Percentiles rank a stretch among this genome's conserved stretches.
Conservation (phyloP, 441 rosid genomes). For the Erodium moschatum region DNA sequence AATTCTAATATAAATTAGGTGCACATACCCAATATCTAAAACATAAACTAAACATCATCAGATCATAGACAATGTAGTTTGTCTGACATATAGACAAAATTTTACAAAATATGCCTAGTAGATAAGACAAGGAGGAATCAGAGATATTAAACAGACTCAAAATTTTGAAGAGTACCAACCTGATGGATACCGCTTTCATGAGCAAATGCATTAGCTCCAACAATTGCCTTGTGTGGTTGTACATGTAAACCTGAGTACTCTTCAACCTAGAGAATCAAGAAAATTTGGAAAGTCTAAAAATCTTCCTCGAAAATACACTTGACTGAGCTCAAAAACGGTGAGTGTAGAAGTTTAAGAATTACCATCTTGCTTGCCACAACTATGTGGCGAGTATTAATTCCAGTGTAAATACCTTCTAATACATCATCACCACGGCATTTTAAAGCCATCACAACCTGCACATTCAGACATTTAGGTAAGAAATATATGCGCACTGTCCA, state of each 20-base stretch:
- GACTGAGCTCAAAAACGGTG: slow-evolving; percentile 13
- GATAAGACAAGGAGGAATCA: neutral
- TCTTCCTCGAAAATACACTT: neutral
- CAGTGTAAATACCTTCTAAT: slow-evolving; percentile 68
- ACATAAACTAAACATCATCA: neutral
- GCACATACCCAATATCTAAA: neutral
- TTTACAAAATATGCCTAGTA: neutral
- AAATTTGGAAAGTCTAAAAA: neutral
- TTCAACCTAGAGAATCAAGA: slow-evolving; percentile 58
- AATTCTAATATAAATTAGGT: neutral
- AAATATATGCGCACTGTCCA: neutral
- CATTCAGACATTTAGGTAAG: neutral
- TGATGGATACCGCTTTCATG: slow-evolving; percentile 90
- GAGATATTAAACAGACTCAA: neutral
- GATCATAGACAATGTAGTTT: neutral
- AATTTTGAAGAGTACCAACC: slow-evolving; percentile 31
- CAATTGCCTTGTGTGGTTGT: slow-evolving; percentile 96
- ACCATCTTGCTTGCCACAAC: slow-evolving; percentile 97
- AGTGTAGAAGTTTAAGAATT: slow-evolving; percentile 13
- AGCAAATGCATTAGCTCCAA: slow-evolving; percentile 88
- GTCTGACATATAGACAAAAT: neutral
- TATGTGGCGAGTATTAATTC: slow-evolving; percentile 68
- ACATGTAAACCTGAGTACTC: slow-evolving; percentile 76
- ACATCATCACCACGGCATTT: slow-evolving; percentile 70
- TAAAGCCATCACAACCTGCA: slow-evolving; percentile 84